Conservation (phyloP, 2,329 filamentous ascomycete species). For the Fusarium fujikuroi region DNA sequence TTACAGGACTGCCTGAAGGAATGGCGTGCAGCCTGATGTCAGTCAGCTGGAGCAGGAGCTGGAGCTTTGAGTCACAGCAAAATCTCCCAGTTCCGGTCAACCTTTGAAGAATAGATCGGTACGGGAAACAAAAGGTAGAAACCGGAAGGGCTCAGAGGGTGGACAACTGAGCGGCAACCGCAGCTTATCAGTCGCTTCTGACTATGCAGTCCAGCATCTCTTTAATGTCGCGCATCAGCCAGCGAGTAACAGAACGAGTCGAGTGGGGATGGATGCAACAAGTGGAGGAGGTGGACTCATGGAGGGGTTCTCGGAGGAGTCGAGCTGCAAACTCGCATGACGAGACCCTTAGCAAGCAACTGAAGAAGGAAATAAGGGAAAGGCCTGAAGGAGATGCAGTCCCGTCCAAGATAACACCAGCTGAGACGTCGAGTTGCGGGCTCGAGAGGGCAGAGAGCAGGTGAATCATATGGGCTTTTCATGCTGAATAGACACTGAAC, state of each 20-base stretch:
- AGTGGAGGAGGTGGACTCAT: constrained; percentile 42
- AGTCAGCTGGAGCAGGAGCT: constrained; percentile 23
- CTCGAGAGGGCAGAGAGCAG: constrained; percentile 3
- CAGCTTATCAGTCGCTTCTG: constrained; percentile 45
- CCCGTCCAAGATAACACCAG: constrained; percentile 24
- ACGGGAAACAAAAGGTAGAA: constrained; percentile 35
- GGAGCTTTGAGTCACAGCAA: constrained; percentile 22
- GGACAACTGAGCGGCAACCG: constrained; percentile 42
- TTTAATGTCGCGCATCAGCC: constrained; percentile 41
- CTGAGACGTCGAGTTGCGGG: constrained; percentile 3
- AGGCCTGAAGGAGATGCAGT: constrained; percentile 9
- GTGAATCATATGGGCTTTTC: constrained; percentile 20
- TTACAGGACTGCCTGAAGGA: constrained; percentile 19
- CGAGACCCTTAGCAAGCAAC: constrained; percentile 16
- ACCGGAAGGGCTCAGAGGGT: constrained; percentile 39
- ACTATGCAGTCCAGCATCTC: constrained; percentile 38
- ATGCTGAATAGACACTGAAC: constrained; percentile 15
- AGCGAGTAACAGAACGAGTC: constrained; percentile 38
- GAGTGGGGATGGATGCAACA: constrained; percentile 38
- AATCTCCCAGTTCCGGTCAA: constrained; percentile 29
- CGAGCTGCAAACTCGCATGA: constrained; percentile 37
- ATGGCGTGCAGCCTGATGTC: constrained; percentile 24
- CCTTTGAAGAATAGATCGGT: constrained; percentile 28
- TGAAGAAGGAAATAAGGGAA: neutral
- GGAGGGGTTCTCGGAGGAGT: constrained; percentile 40